Evolutionary conservation across 371 early-diverging fungal species (phyloP), one percentile per base, ranked within the genome.

Genomic region (Mucor lusitanicus): DNA sequence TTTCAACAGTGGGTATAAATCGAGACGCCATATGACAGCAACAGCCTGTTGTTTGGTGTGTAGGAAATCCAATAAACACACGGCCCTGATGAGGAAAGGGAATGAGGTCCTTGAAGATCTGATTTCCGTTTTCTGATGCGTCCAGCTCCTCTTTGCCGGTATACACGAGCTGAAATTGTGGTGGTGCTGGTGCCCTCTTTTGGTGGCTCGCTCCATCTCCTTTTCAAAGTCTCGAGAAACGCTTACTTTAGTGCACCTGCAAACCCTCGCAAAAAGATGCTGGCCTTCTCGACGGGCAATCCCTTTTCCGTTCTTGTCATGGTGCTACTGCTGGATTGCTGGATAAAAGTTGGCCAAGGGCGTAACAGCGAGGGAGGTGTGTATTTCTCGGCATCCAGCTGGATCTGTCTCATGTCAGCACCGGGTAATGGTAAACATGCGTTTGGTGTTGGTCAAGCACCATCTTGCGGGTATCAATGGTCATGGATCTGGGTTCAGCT

Each of bases 31-130:
- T 80, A 67, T 94, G 94, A 33, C 88, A 87, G 59, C 88, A 85
- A 70, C 90, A 93, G 6, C 97, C 97, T 0, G 96, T 96, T 0
- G 97, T 96, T 70, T 96, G 95, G 70, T 94, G 93, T 6, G 95
- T 95, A 0, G 93, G 91, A 68, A 96, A 95, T 0, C 94, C 97
- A 65, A 97, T 97, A 70, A 94, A 95, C 13, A 96, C 86, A 35
- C 90, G 78, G 0, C 97, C 97, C 70, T 95, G 95, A 17, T 91
- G 82, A 28, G 89, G 91, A 48, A 83, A 90, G 3, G 91, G 90
- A 0, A 90, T 72, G 13, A 96, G 72, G 33, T 92, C 90, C 50
- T 85, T 80, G 73, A 95, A 95, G 7, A 94, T 81, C 13, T 71
- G 69, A 40, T 69, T 71, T 30, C 68, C 69, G 17, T 82, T 81